phyloP scores from a whole-genome alignment of 2,329 filamentous ascomycete genomes.

The Thielaviopsis euricoi region DNA sequence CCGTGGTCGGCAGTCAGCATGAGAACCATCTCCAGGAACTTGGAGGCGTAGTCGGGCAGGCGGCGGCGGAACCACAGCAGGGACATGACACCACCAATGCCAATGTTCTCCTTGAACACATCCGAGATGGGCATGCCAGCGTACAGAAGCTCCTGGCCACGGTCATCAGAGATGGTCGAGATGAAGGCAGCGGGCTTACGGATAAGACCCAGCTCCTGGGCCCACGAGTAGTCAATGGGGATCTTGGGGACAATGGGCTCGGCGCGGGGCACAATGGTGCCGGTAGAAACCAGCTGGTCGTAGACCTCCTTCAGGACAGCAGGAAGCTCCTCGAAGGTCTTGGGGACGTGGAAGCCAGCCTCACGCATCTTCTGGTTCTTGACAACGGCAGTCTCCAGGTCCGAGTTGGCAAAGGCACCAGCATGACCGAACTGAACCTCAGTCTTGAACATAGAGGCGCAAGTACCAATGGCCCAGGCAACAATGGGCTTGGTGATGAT shows the following conservation, averaged over 20 bases:
- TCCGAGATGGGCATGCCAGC: conserved; percentile 99
- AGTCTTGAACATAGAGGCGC: conserved; percentile 99
- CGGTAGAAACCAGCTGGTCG: conserved; percentile 69
- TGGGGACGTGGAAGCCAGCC: conserved; percentile 83
- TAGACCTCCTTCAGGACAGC: conserved; percentile 62
- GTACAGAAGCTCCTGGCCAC: conserved; percentile 97
- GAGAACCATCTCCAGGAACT: conserved; percentile 99
- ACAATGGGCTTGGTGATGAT: conserved; percentile 96
- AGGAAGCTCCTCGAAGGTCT: conserved; percentile 95
- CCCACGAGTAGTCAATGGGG: conserved; percentile 98
- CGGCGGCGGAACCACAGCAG: conserved; percentile 98
- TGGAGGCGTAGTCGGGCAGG: conserved; percentile 88
- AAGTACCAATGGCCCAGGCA: conserved; percentile 98
- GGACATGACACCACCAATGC: conserved; percentile 99
- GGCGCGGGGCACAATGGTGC: conserved; percentile 67
- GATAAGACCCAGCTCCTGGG: conserved; percentile 96
- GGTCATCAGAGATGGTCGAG: conserved; percentile 98
- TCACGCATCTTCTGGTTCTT: conserved; percentile 98
- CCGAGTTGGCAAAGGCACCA: conserved; percentile 96
- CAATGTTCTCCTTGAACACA: conserved; percentile 97
- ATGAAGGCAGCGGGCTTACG: conserved; percentile 99
- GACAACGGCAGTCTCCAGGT: conserved; percentile 87
- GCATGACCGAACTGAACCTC: conserved; percentile 99
- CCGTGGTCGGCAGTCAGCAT: conserved; percentile 99
- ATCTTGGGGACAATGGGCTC: conserved; percentile 97